Conservation (phyloP, 1,284 basidiomycete genomes). For the Ustilago esculenta region DNA sequence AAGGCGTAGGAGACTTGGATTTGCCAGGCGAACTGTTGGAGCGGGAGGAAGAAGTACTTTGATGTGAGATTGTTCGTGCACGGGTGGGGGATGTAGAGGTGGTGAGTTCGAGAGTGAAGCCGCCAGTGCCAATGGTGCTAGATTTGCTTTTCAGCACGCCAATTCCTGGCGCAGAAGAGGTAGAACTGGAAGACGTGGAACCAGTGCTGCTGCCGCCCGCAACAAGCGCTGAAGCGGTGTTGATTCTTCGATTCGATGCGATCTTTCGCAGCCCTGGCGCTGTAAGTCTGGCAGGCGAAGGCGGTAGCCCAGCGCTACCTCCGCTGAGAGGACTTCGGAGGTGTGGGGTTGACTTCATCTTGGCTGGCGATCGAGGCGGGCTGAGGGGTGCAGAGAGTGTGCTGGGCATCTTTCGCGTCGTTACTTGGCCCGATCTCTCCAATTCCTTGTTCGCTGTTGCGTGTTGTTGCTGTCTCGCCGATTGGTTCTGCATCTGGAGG, state of each 20-base stretch:
- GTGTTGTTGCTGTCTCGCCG: constrained; percentile 1
- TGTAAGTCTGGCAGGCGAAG: constrained; percentile 17
- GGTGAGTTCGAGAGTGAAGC: constrained; percentile 37
- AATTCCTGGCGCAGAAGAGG: constrained; percentile 18
- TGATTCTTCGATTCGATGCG: constrained; percentile 45
- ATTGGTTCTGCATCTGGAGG: constrained; percentile 26
- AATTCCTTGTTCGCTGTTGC: constrained; percentile 5
- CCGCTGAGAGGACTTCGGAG: constrained; percentile 18
- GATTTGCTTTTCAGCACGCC: constrained; percentile 3
- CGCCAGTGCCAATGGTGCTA: constrained; percentile 13
- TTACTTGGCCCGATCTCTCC: constrained; percentile 5
- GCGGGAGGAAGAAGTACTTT: constrained; percentile 12
- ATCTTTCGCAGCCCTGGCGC: constrained; percentile 45
- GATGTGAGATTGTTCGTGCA: constrained; percentile 35
- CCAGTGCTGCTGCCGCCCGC: constrained; percentile 8
- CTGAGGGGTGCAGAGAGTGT: constrained; percentile 28
- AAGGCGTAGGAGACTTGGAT: constrained; percentile 33
- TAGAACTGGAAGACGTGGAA: constrained; percentile 18
- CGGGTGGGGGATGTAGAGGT: constrained; percentile 37
- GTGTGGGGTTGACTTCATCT: constrained; percentile 54
- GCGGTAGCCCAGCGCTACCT: constrained; percentile 9
- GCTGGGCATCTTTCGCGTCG: constrained; percentile 27
- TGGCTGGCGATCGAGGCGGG: constrained; percentile 40
- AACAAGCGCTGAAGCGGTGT: constrained; percentile 1
- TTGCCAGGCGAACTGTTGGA: constrained; percentile 17